Base-by-base conservation (phyloP, 345 rosid species). In the Eucalyptus coolabah region DNA sequence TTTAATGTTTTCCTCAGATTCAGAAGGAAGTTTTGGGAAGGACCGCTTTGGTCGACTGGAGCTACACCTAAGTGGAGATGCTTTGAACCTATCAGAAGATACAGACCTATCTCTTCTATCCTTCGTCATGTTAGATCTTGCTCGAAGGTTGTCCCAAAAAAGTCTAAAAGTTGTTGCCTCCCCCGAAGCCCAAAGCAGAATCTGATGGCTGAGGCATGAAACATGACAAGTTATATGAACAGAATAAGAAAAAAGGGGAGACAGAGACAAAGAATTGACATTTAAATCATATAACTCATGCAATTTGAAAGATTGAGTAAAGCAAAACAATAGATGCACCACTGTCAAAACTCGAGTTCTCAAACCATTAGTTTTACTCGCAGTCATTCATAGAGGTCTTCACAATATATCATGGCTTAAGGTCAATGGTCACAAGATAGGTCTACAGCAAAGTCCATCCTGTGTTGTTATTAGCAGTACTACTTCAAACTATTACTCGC, bases 51-150 rank as follows among this genome's bases (percentile, higher is more conserved):
- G 83, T 90, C 88, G 89, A 90, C 96, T 96, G 53, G 99, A 93
- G 91, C 96, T 95, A 89, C 97, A 93, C 16, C 88, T 91, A 87
- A 94, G 92, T 18, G 96, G 97, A 47, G 96, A 94, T 88, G 93
- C 89, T 90, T 93, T 95, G 91, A 72, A 92, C 91, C 93, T 94
- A 92, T 96, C 98, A 91, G 91, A 92, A 90, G 99, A 96, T 50
- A 93, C 90, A 3, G 98, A 96, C 9, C 96, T 94, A 49, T 93
- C 96, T 95, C 96, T 98, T 92, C 96, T 97, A 93, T 95, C 96
- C 94, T 98, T 98, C 40, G 99, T 97, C 99, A 98, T 98, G 85
- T 88, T 91, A 37, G 83, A 21, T 77, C 47, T 37, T 44, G 24
- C 88, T 87, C 1, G 28, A 56, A 54, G n/a, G 12, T 63, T 63